Base-by-base conservation (phyloP, 2,329 filamentous ascomycete genomes). In the Waltergamsia citrina region DNA sequence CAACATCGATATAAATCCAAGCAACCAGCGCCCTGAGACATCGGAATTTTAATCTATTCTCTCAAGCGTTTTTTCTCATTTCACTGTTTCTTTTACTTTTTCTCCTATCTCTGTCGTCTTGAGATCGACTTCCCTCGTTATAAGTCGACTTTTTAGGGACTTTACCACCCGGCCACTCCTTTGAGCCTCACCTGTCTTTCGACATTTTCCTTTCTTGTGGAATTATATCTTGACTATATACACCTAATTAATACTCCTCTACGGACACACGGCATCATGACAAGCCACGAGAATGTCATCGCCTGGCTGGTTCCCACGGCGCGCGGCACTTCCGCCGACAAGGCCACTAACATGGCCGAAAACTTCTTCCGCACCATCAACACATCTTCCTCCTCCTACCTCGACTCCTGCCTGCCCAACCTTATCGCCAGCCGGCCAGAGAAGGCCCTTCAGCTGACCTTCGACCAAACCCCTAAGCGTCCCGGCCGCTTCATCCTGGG, bases 231-330 rank as follows among this genome's bases (percentile, higher is more conserved):
- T 14, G n/a, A 28, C 16, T 14, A 12, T 17, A 24, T 14, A 19
- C 11, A 17, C 20, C 19, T 19, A 16, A 28, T 25, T 40, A 39
- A 21, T 22, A 22, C 8, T 36, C 24, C 20, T 12, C 34, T 14
- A 24, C 22, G 14, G 19, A 37, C 23, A 24, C 24, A 34, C 33
- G 23, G 33, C 35, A 40, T 46, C 44, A 41, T 43, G 42, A 35
- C 38, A 21, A 38, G 37, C 40, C 33, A 37, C 35, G 36, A 44
- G 37, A 45, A 59, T 37, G 46, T 57, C 38, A 58, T 60, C 44
- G 57, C 57, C 44, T 60, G 56, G 56, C 55, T 60, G 43, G 51
- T 60, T 32, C 57, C 56, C 26, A 55, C 56, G 38, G 46, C 54
- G 16, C 48, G 49, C 32, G 46, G 50, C 42, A 50, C 53, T 8